These are phyloP conservation scores for Funneliformis caledonium DNA, from an alignment of 371 early-diverging fungal species.

Conservation along the genomic window DNA sequence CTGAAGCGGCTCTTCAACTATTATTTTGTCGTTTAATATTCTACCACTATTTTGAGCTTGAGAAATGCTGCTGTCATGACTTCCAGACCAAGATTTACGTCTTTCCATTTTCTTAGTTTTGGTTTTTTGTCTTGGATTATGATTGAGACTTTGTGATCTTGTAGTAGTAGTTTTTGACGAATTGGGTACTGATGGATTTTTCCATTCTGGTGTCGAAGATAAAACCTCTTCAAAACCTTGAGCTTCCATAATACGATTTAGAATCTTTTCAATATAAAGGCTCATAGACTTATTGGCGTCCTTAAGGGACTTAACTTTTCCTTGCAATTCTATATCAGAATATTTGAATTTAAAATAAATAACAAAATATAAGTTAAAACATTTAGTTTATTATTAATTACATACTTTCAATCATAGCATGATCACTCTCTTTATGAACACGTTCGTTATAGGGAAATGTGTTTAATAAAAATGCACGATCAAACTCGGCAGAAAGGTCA, in stretches of 20 bases:
- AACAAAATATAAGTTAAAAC: neutral
- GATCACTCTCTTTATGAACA: conserved; percentile 44
- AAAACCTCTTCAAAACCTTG: conserved; percentile 34
- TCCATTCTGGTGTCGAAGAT: neutral
- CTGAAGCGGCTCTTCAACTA: conserved; percentile 20
- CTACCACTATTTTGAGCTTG: neutral
- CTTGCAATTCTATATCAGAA: conserved; percentile 46
- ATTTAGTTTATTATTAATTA: neutral
- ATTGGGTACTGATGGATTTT: neutral
- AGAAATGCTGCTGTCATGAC: conserved; percentile 3
- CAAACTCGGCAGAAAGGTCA: conserved; percentile 64
- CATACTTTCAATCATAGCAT: conserved; percentile 44
- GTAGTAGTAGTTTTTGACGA: conserved; percentile 24
- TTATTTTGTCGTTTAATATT: neutral
- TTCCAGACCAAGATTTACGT: conserved; percentile 30
- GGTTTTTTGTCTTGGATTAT: neutral
- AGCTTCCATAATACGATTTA: conserved; percentile 36
- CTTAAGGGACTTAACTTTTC: conserved; percentile 55
- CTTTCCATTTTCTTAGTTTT: conserved; percentile 32
- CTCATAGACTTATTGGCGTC: conserved; percentile 66
- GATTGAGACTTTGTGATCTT: neutral
- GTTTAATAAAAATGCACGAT: conserved; percentile 48
- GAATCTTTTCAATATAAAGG: conserved; percentile 71
- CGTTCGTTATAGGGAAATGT: conserved; percentile 32
- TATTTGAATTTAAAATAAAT: no score